A percentile compares a stretch with the other conserved stretches of the same genome.
phyloP scores from a whole-genome alignment of 768 basidiomycete species.

The Boletus pseudo-olivaceus region DNA sequence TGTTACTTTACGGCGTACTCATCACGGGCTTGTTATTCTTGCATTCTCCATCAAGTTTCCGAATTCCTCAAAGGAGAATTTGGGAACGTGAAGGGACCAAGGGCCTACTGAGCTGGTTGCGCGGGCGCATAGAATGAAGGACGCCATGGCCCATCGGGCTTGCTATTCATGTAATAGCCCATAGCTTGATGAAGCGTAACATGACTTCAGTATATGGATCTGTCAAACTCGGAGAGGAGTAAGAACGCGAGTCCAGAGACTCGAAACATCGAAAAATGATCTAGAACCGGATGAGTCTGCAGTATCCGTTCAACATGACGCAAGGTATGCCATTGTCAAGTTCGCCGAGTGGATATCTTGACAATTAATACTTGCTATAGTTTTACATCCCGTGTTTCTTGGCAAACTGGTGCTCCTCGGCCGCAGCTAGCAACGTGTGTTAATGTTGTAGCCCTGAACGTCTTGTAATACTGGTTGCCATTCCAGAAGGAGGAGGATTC shows the following conservation, averaged over 20 bases:
- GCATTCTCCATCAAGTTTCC: conserved; percentile 51
- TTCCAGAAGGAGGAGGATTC: too few relatives aligned
- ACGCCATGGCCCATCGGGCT: background rate
- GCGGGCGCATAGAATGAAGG: conserved; percentile 62
- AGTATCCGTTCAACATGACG: background rate
- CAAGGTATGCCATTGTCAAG: background rate
- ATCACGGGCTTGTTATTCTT: background rate
- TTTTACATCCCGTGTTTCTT: too few relatives aligned
- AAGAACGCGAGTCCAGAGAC: background rate
- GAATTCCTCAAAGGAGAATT: conserved; percentile 72
- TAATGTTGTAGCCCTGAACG: too few relatives aligned
- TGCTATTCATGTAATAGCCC: conserved; percentile 1
- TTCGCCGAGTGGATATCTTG: too few relatives aligned
- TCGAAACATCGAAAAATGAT: background rate
- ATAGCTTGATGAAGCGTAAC: background rate
- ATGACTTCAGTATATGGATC: background rate
- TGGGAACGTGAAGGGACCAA: conserved; percentile 89
- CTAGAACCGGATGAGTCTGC: background rate
- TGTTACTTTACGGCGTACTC: background rate
- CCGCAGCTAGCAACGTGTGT: too few relatives aligned
- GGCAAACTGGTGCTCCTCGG: too few relatives aligned
- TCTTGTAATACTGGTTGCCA: too few relatives aligned
- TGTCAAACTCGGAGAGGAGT: background rate
- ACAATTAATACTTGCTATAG: too few relatives aligned
- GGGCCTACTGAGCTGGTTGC: conserved; percentile 73